These are phyloP conservation scores for Lindgomyces ingoldianus DNA, from an alignment of 495 filamentous ascomycete genomes.

Conservation along the genomic window DNA sequence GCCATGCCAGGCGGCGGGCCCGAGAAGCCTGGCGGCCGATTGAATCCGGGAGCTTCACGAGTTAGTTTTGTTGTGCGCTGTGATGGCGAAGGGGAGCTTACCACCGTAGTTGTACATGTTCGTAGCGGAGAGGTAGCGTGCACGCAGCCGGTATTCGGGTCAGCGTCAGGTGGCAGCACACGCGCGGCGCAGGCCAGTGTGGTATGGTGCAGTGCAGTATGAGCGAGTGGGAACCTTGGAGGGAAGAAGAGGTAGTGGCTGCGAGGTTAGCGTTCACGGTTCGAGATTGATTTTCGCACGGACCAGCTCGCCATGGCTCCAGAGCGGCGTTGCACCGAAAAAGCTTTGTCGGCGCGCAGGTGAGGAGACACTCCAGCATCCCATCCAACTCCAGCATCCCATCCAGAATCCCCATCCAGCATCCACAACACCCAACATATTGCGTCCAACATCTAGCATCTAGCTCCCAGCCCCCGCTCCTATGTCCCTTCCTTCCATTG, in stretches of 20 bases:
- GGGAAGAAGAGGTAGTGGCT: constrained; percentile 1
- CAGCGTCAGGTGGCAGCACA: too few species aligned
- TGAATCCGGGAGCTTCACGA: constrained; percentile 53
- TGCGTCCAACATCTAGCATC: too few species aligned
- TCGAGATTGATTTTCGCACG: neutral
- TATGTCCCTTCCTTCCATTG: neutral
- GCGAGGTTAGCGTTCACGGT: too few species aligned
- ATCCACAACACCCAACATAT: too few species aligned
- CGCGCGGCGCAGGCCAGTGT: neutral
- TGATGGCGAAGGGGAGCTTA: constrained; percentile 45
- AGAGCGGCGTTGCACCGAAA: neutral
- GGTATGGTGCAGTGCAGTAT: neutral
- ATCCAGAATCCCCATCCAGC: too few species aligned
- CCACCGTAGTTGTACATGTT: constrained; percentile 78
- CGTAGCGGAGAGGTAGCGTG: too few species aligned
- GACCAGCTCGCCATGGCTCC: neutral
- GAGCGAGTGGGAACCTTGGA: neutral
- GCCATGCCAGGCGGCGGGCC: constrained; percentile 67
- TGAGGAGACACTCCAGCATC: too few species aligned
- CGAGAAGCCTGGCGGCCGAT: constrained; percentile 70
- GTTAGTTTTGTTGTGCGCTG: neutral
- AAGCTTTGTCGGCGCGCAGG: neutral
- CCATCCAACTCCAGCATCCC: too few species aligned
- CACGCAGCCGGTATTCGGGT: too few species aligned
- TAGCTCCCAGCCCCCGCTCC: neutral